Evolutionary conservation across 2,329 filamentous ascomycete species (phyloP).

Genomic region (Verticillium nubilum): DNA sequence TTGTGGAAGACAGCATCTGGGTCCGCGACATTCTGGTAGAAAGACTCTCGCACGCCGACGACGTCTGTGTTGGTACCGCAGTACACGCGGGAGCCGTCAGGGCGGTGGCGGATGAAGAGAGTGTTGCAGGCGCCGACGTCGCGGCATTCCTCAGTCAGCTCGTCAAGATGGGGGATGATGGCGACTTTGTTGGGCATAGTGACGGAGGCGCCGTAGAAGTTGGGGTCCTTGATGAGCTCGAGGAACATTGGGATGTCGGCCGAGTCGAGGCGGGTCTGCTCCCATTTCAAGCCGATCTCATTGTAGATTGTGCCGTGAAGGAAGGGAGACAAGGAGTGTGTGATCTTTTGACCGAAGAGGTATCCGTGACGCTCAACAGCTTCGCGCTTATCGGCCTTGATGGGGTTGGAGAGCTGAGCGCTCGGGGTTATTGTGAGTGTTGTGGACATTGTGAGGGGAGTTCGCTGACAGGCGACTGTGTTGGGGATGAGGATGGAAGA

Average conservation of each 20-base stretch:
- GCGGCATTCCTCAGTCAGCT: conserved; percentile 65
- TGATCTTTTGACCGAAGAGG: conserved; percentile 52
- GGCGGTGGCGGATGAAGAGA: conserved; percentile 55
- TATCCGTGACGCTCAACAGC: conserved; percentile 41
- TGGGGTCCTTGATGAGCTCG: conserved; percentile 45
- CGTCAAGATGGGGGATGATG: conserved; percentile 68
- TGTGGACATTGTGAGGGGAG: background rate
- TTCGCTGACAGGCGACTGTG: background rate
- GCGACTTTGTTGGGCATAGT: conserved; percentile 83
- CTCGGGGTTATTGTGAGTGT: background rate
- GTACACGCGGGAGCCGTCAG: conserved; percentile 42
- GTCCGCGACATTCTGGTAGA: conserved; percentile 48
- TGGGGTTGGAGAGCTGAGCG: background rate
- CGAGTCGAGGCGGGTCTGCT: conserved; percentile 47
- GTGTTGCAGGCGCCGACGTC: conserved; percentile 78
- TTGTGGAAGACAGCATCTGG: conserved; percentile 44
- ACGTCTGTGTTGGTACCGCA: conserved; percentile 80
- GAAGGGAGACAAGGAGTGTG: conserved; percentile 49
- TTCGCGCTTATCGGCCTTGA: background rate
- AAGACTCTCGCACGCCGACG: conserved; percentile 69
- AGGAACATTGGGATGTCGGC: conserved; percentile 43
- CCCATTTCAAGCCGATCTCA: conserved; percentile 44
- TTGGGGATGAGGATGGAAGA: background rate
- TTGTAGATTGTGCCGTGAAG: conserved; percentile 49
- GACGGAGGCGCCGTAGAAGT: conserved; percentile 65